Conservation (phyloP, 805 yeast species). For the Kuraishia capsulata region DNA sequence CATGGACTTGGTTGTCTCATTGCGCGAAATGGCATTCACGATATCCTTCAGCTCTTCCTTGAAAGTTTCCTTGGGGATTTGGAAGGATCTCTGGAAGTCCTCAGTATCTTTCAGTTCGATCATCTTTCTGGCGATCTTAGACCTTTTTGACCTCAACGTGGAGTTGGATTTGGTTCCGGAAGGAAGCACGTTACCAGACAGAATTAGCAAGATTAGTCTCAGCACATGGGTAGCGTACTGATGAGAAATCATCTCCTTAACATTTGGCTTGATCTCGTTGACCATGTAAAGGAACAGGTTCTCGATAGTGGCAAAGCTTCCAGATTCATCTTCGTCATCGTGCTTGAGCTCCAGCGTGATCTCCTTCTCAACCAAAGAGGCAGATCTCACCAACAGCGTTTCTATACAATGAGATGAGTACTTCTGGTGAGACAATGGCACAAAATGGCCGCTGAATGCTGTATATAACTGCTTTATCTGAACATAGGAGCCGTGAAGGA, state of each 20-base stretch:
- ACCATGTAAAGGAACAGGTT: slow-evolving; percentile 54
- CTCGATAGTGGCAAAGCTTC: slow-evolving; percentile 53
- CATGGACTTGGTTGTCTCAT: slow-evolving; percentile 33
- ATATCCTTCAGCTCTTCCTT: slow-evolving; percentile 48
- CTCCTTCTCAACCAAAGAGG: slow-evolving; percentile 70
- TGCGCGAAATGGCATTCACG: slow-evolving; percentile 28
- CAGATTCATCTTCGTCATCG: slow-evolving; percentile 25
- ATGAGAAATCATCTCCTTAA: slow-evolving; percentile 54
- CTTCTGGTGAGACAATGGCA: slow-evolving; percentile 74
- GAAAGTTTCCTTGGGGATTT: slow-evolving; percentile 58
- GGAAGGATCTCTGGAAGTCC: slow-evolving; percentile 58
- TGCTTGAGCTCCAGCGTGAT: slow-evolving; percentile 26
- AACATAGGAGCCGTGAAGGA: slow-evolving; percentile 52
- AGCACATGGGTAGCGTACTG: slow-evolving; percentile 86
- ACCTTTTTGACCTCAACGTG: slow-evolving; percentile 71
- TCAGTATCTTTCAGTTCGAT: slow-evolving; percentile 76
- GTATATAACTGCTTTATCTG: slow-evolving; percentile 61
- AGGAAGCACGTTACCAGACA: slow-evolving; percentile 74
- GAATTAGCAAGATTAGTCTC: slow-evolving; percentile 58
- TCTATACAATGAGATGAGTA: slow-evolving; percentile 93
- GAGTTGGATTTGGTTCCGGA: slow-evolving; percentile 62
- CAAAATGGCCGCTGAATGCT: slow-evolving; percentile 66
- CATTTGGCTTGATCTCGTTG: slow-evolving; percentile 53
- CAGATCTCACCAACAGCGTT: slow-evolving; percentile 67
- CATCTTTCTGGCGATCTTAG: slow-evolving; percentile 88